Evolutionary conservation across 805 yeast species (phyloP), one percentile per base, ranked within the genome.

Genomic region (Teunomyces stri): DNA sequence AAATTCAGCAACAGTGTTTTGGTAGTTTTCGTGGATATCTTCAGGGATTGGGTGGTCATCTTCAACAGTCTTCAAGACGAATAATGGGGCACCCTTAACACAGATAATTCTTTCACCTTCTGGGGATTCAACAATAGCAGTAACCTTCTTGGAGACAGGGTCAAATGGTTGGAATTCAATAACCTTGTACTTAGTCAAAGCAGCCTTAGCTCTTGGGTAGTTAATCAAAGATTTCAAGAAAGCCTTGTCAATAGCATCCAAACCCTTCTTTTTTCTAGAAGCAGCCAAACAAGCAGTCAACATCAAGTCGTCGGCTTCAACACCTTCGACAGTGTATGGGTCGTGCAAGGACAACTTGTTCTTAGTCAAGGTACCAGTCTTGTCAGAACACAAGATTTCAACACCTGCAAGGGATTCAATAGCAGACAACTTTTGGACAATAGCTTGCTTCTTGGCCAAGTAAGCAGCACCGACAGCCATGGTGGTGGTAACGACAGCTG

Each of bases 401-500:
- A 90, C 97, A 84, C 96, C 96, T 58, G 96, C 97, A 62, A 90
- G 79, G 55, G 96, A 90, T 78, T 90, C 97, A 77, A 90, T 90
- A 59, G 97, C 97, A 72, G 96, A 87, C 66, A 90, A 81, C 72
- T 90, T 90, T 77, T 90, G 97, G 64, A 90, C 97, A 80, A 90
- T 90, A 61, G 97, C 97, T 77, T 89, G 89, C 77, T 89, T 90
- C 83, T 89, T 88, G 65, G 97, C 97, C 68, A 90, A 80, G 86
- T 90, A 89, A 69, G 97, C 96, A 72, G 97, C 97, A 84, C 97
- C 97, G 75, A 91, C 97, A 74, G 97, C 97, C 97, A 90, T 89
- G 72, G 97, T 90, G 65, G 96, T 90, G 80, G 97, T 90, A 60
- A 89, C 96, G 68, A 90, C 97, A 71, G 96, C 96, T 73, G 97